phyloP scores from a whole-genome alignment of 1,284 basidiomycete species.

The Cerrena zonata region DNA sequence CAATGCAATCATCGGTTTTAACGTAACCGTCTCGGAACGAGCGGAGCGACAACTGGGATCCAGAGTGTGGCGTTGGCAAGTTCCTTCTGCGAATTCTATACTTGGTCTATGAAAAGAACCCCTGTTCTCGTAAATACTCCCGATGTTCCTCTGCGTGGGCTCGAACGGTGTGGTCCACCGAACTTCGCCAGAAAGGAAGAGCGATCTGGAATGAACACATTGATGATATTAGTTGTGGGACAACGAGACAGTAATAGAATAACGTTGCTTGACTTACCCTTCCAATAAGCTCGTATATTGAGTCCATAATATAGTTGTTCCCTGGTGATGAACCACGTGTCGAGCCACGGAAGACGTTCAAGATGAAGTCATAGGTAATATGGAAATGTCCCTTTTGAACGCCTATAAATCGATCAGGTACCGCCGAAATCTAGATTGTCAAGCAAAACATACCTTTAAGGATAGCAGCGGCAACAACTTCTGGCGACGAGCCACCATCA shows the following conservation, averaged over 20 bases:
- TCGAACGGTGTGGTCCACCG: conserved; percentile 43
- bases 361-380: conserved; percentile 70
- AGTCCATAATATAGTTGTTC: conserved; percentile 57
- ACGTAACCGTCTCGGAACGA: not conserved
- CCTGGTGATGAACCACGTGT: conserved; percentile 66
- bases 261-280: conserved; percentile 32
- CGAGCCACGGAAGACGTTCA: conserved; percentile 63
- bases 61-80: not conserved
- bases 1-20: no score
- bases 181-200: conserved; percentile 46
- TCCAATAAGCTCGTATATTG: conserved; percentile 38
- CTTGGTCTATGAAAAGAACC: conserved; percentile 11
- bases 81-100: not conserved
- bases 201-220: conserved; percentile 35
- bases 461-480: conserved; percentile 56
- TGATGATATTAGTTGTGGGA: not conserved
- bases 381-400: conserved; percentile 70
- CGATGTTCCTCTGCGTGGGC: conserved; percentile 44
- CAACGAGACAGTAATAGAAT: not conserved
- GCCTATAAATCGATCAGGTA: conserved; percentile 35
- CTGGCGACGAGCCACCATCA: conserved; percentile 52
- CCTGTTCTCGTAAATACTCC: conserved; percentile 34
- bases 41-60: not conserved
- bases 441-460: conserved; percentile 48
- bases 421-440: conserved; percentile 5